Evolutionary conservation across 139 green algal genomes (phyloP), one percentile per base, ranked within the genome.

Genomic region (Raphidocelis subcapitata): DNA sequence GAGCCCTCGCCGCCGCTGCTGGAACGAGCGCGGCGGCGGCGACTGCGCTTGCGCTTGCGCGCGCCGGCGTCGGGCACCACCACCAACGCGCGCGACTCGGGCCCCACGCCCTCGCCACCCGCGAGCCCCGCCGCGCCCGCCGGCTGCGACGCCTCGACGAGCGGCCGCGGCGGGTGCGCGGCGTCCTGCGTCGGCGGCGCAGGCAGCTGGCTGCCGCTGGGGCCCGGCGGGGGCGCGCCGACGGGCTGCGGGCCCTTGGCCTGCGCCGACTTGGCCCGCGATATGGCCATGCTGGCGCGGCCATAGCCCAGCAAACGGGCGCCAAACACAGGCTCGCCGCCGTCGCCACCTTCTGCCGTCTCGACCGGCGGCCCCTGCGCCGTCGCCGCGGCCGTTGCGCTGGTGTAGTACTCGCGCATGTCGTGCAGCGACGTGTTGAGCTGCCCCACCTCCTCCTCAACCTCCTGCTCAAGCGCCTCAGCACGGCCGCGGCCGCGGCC

Each of bases 231-330:
- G 62, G n/a, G n/a, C n/a, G n/a, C n/a, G n/a, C n/a, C n/a, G n/a
- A n/a, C n/a, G n/a, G n/a, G n/a, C n/a, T 41, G 29, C 61, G 65
- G 15, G 23, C 46, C 62, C 52, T 32, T 35, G 1, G 62, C 35
- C 26, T 46, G 20, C 21, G 35, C 46, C 46, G 46, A 12, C 15
- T 12, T 15, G 14, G 46, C 63, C 51, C 61, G 62, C 47, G 67
- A 44, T 23, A 29, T 64, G 3, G 26, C 29, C 32, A 31, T 33
- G 47, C 70, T 76, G 8, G 54, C 72, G 1, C 24, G 71, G 3
- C 72, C 72, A 65, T 81, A 76, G 12, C 46, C 77, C 62, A 67
- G 72, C 59, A 81, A 44, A 59, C 73, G 65, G 2, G 54, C 33
- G 21, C 74, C 76, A 66, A 69, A 82, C 31, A 60, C 68, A 3